Evolutionary conservation across 139 green algal species (phyloP).

Genomic region (Chlorella sp.): DNA sequence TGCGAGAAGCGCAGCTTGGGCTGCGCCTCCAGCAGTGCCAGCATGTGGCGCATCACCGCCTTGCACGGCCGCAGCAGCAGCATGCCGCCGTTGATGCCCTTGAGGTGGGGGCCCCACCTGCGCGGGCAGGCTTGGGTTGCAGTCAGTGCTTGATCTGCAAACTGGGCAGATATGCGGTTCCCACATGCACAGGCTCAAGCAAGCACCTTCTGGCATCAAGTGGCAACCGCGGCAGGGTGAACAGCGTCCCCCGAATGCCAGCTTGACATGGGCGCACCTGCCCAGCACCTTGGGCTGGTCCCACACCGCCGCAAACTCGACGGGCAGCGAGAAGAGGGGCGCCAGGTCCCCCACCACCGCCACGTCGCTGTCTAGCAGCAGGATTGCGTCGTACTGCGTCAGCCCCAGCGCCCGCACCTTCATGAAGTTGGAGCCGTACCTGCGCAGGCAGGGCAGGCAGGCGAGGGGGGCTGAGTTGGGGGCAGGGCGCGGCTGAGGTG

Average conservation of each 20-base stretch:
- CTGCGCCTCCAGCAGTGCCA: neutral
- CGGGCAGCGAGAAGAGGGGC: conserved; percentile 13
- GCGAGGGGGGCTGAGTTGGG: too few species aligned
- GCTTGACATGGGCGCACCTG: neutral
- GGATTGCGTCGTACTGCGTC: conserved; percentile 30
- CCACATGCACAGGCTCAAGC: too few species aligned
- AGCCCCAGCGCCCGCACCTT: conserved; percentile 29
- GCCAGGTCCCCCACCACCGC: conserved; percentile 6
- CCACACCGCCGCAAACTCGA: conserved; percentile 19
- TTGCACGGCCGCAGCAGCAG: conserved; percentile 24
- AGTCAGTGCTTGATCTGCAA: too few species aligned
- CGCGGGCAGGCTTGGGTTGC: neutral
- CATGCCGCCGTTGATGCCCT: conserved; percentile 24
- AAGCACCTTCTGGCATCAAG: too few species aligned
- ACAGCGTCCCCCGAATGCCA: too few species aligned
- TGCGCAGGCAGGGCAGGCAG: neutral
- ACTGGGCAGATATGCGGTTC: too few species aligned
- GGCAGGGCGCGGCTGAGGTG: too few species aligned
- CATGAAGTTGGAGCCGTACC: conserved; percentile 34
- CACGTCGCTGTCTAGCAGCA: conserved; percentile 33
- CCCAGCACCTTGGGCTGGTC: conserved; percentile 16
- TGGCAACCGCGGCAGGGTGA: too few species aligned
- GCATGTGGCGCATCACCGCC: conserved; percentile 7
- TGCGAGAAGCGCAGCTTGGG: conserved; percentile 26
- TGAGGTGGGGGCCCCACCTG: neutral